These are phyloP conservation scores for Hymenoscyphus albidus DNA, from an alignment of 2,329 filamentous ascomycete species.

Conservation along the genomic window DNA sequence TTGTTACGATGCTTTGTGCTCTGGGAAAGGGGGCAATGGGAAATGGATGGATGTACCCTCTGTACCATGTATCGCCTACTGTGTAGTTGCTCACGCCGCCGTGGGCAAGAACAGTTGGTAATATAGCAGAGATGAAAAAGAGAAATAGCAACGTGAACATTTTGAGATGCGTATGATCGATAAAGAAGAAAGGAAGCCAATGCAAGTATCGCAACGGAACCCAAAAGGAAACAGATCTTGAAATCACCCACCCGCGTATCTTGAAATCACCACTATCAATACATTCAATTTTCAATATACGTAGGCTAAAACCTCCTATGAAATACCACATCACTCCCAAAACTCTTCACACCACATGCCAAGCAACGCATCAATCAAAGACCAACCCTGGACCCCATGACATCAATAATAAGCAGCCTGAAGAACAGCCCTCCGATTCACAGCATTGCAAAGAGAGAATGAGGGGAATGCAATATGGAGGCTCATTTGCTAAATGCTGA, in stretches of 20 bases:
- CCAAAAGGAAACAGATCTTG: neutral
- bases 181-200: neutral
- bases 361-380: neutral
- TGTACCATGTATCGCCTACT: constrained; percentile 17
- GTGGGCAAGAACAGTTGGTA: constrained; percentile 11
- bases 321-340: neutral
- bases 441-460: constrained; percentile 1
- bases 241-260: neutral
- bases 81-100: constrained; percentile 23
- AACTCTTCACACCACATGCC: neutral
- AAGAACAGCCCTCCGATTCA: constrained; percentile 10
- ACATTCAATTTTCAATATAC: neutral
- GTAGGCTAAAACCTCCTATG: neutral
- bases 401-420: constrained; percentile 4
- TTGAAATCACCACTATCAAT: neutral
- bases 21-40: too few species aligned
- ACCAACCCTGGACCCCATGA: neutral
- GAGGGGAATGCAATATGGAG: constrained; percentile 12
- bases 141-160: constrained; percentile 8
- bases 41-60: constrained; percentile 11
- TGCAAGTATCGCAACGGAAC: neutral
- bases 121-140: neutral
- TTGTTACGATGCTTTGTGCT: too few species aligned
- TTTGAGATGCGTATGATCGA: neutral
- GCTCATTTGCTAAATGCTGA: constrained; percentile 5